Base-by-base conservation (phyloP, 192 early-diverging fungal species). In the Linnemannia zychae region DNA sequence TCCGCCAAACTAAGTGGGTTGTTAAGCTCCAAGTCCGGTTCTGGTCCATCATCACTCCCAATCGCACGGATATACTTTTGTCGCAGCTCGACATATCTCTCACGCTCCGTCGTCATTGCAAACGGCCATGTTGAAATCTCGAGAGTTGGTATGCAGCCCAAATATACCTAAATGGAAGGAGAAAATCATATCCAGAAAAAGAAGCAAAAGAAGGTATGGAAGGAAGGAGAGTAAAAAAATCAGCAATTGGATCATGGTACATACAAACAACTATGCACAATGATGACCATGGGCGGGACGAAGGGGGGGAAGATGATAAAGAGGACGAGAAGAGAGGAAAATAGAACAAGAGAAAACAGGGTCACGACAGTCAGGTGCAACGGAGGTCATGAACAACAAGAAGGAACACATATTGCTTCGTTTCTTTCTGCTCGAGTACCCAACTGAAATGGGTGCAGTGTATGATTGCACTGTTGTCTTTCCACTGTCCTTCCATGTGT, bases 1-100 rank as follows among this genome's bases (percentile, higher is more conserved):
- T 97, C 94, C 48, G 94, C 95, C 76, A 96, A 82, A 77, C 94
- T 94, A 53, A 99, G 90, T 15, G 98, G 98, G 80, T 99, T 96
- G 87, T 97, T 95, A 16, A 93, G 83, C 36, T 87, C 90, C 67
- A 93, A 87, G 86, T 98, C 95, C 5, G 76, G 90, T 7, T 87
- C 78, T 12, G 63, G 81, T n/a, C 89, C 87, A 33, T 90, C 88
- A 18, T 84, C 88, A 67, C 87, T 87, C 18, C 85, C 72, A 37
- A 88, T 74, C 33, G 87, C 86, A 50, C 90, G 90, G 48, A 96
- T 93, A 77, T 93, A 94, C 66, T 93, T 91, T 69, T 80, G 84
- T 73, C 92, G 92, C 67, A 97, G 86, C 40, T 95, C 91, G 12
- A 86, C 73, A 69, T 97, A 97, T 38, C 89, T 87, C 67, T 91